Base-by-base conservation (phyloP, 2,329 filamentous ascomycete genomes). In the Pestalotiopsis sp. region DNA sequence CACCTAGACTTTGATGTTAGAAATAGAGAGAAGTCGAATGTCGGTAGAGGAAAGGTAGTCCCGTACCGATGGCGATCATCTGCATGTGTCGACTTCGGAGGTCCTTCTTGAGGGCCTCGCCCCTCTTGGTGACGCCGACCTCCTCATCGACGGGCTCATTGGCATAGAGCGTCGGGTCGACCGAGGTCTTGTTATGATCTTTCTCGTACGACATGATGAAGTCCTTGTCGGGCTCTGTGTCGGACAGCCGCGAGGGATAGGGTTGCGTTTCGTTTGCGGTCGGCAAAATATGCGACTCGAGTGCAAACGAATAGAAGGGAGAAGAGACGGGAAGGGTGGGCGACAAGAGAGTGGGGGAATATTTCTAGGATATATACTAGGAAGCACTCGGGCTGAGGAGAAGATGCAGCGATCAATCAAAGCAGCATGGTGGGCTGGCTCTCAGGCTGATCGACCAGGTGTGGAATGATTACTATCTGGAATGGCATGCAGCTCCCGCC, bases 31-130 rank as follows among this genome's bases (percentile, higher is more conserved):
- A 24, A 14, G 4, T 11, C 22, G 17, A 26, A 17, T 24, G 6
- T 39, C 35, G 1, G 44, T 9, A 26, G 17, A 44, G 57, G 6
- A 26, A 22, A 22, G 40, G 14, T 44, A 35, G 52, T 17, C 10
- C 39, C 78, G 60, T 74, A 81, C 80, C 81, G 62, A 83, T 80
- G 68, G 81, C 81, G 71, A 83, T 83, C 81, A 83, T 83, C 69
- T 83, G 81, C 80, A 83, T 81, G 70, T 83, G 81, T 20, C 81
- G 78, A 66, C 74, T 71, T 69, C 75, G 75, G 24, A 83, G 72
- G 61, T 79, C 77, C 39, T 78, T 77, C 65, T 77, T 73, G 65
- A 82, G 76, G 56, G 74, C 70, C n/a, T 72, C 70, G 67, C 71
- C 69, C 71, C 78, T 76, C 73, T 76, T 71, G 67, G 81, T 74